These are phyloP conservation scores for Lepiota subincarnata DNA, from an alignment of 768 basidiomycete species.

Conservation along the genomic window DNA sequence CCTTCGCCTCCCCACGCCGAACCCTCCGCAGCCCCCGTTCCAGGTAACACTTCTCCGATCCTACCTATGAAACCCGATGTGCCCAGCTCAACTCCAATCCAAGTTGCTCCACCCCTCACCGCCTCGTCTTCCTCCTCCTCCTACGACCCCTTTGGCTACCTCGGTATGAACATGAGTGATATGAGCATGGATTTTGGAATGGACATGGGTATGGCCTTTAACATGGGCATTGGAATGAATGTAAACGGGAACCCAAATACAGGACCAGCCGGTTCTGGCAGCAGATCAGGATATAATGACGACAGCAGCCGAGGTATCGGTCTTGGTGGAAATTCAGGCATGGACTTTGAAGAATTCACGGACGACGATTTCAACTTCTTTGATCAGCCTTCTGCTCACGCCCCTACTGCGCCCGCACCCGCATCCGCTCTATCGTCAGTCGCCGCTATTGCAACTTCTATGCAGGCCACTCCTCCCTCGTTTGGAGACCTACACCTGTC, in stretches of 20 bases:
- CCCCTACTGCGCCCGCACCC: conserved; percentile 10
- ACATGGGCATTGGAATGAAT: conserved; percentile 29
- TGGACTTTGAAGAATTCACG: conserved; percentile 67
- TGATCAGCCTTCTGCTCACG: conserved; percentile 46
- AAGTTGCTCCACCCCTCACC: conserved; percentile 9
- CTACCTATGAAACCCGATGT: conserved; percentile 10
- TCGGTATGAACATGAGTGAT: conserved; percentile 43
- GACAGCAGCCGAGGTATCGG: conserved; percentile 31
- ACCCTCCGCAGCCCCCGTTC: conserved; percentile 23
- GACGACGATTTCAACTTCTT: conserved; percentile 91
- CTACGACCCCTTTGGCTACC: conserved; percentile 42
- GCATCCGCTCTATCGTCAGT: conserved; percentile 4
- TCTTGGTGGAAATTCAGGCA: conserved; percentile 25
- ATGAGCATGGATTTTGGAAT: conserved; percentile 49
- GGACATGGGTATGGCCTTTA: conserved; percentile 32
- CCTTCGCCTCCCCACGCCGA: conserved; percentile 59
- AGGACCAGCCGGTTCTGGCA: conserved; percentile 19
- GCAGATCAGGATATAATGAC: conserved; percentile 13
- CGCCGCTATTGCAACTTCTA: not conserved
- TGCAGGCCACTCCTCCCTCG: conserved; percentile 13
- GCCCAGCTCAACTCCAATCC: conserved; percentile 4
- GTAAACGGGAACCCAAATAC: conserved; percentile 6
- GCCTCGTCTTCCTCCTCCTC: conserved; percentile 19
- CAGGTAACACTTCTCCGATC: conserved; percentile 25
- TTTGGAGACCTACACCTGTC: conserved; percentile 22